Base-by-base conservation (phyloP, 2,329 filamentous ascomycete genomes). In the Venturia aucupariae region DNA sequence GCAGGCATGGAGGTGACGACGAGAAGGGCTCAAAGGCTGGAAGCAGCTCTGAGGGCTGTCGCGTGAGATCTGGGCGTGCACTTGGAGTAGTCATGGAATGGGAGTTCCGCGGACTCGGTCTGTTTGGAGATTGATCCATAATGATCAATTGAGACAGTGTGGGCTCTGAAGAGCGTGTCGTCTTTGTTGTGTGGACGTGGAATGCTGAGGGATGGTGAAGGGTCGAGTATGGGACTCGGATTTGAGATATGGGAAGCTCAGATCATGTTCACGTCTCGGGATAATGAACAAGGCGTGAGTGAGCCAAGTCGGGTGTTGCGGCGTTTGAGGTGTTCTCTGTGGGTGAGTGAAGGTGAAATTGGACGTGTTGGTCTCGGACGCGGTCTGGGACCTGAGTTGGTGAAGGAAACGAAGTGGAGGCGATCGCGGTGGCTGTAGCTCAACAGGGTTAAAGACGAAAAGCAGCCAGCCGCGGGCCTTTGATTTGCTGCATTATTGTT, bases 11-110 rank as follows among this genome's bases (percentile, higher is more conserved):
- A 64, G 89, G 89, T 15, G 90, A 91, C 27, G 89, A 91, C n/a
- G 89, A 89, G 65, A 90, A 79, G 62, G 86, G 88, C 76, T 92
- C 90, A 74, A 93, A 92, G 27, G 90, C 83, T 67, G 90, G 90
- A 32, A 94, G 84, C 64, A 93, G 46, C 22, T 51, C 79, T 65
- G 86, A 84, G 35, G 90, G 83, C 69, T 41, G 60, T 35, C 60
- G 61, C 62, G 62, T 57, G 48, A 32, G 17, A 7, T 38, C 32
- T 42, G 63, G 62, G 61, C 62, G 62, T 60, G 62, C 42, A 35
- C 27, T 51, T 5, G 41, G 55, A 17, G 63, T 27, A 27, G 24
- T 61, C 30, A 5, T 61, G 63, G 63, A 63, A 60, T 41, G n/a
- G n/a, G 59, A 41, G 41, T 38, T 60, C n/a, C 15, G 32, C n/a